phyloP scores from a whole-genome alignment of 345 rosid genomes.

The Euphorbia peplus region DNA sequence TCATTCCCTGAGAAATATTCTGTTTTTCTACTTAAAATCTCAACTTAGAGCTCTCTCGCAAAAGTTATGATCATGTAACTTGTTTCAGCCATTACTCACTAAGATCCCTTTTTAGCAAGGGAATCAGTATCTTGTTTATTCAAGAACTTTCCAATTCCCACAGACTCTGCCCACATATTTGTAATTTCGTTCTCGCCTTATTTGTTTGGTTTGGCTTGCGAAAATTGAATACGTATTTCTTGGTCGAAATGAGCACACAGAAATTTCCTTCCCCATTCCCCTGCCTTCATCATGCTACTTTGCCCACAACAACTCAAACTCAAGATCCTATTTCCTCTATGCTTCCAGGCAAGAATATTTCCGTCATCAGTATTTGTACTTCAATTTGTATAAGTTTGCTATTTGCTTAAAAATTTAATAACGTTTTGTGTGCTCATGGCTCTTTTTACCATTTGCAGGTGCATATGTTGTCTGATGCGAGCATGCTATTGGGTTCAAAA shows the following conservation, averaged over 20 bases:
- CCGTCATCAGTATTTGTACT: not conserved
- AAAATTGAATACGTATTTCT: constrained; percentile 3
- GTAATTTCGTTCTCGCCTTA: not conserved
- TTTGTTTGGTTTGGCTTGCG: not conserved
- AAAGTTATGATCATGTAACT: not conserved
- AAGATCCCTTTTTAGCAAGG: not conserved
- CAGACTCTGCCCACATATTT: not conserved
- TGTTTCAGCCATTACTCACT: not conserved
- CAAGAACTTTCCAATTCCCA: not conserved
- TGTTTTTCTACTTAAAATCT: not conserved
- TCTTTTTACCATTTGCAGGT: not conserved
- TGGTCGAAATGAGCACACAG: not conserved
- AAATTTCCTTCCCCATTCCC: not conserved
- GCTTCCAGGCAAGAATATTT: not conserved
- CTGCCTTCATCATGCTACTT: not conserved
- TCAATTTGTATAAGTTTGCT: not conserved
- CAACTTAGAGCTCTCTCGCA: not conserved
- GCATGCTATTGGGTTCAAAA: not conserved
- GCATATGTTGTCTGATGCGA: not conserved
- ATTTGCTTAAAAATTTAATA: not conserved
- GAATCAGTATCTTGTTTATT: not conserved
- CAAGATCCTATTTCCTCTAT: not conserved
- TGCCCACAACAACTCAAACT: not conserved
- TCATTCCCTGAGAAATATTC: not conserved
- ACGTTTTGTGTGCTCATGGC: not conserved